phyloP scores from a whole-genome alignment of 1,139 yeast species.

The Lodderomyces jiufengensis region DNA sequence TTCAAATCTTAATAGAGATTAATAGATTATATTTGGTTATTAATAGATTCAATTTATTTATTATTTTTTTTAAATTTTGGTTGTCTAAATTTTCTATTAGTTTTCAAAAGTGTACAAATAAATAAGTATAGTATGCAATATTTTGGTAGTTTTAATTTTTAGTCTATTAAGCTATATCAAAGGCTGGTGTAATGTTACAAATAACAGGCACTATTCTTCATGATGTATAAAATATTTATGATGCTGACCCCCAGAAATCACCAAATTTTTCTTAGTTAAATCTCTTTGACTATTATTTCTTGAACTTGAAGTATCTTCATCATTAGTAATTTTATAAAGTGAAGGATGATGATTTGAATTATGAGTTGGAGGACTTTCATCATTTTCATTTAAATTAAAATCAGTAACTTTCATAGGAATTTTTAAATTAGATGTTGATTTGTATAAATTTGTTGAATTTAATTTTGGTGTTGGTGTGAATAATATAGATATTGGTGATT shows the following conservation, averaged over 20 bases:
- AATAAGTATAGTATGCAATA: no score
- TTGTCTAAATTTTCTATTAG: no score
- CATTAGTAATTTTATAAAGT: slow-evolving; percentile 18
- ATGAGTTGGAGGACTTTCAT: slow-evolving; percentile 12
- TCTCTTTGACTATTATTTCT: no score
- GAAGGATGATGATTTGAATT: slow-evolving; percentile 22
- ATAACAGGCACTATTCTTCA: slow-evolving; percentile 2
- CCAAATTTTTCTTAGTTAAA: slow-evolving; percentile 8
- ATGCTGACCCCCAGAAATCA: slow-evolving; percentile 39
- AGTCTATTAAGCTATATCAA: no score
- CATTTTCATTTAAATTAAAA: slow-evolving; percentile 18
- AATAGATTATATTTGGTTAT: not conserved
- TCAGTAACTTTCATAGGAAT: slow-evolving; percentile 7
- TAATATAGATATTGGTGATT: slow-evolving; percentile 5
- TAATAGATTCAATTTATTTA: no score
- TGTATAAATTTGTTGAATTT: not conserved
- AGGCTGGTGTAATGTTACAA: no score
- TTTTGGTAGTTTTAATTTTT: no score
- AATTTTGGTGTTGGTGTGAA: slow-evolving; percentile 5
- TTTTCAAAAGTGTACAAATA: no score
- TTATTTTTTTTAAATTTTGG: no score
- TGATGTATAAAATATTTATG: slow-evolving; percentile 37
- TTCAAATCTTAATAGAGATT: slow-evolving; percentile 35
- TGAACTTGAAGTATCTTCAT: not conserved
- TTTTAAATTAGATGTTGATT: not conserved